These are phyloP conservation scores for Petunia hybrid DNA, from an alignment of 305 asterid species.

Conservation along the genomic window DNA sequence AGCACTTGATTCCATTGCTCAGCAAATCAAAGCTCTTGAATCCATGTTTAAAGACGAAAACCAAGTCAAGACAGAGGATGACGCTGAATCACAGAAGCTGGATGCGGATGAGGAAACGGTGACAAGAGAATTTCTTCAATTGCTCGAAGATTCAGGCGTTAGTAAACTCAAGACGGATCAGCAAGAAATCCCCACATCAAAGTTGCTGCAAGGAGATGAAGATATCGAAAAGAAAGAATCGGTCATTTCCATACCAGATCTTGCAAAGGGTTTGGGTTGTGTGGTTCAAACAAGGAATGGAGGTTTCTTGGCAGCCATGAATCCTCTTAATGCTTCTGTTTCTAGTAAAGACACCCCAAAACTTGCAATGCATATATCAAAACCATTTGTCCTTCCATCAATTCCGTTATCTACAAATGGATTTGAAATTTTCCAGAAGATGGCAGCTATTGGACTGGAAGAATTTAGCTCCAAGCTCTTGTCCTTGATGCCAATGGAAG, in stretches of 20 bases:
- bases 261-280: conserved; percentile 86
- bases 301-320: conserved; percentile 80
- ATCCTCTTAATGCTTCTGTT: conserved; percentile 61
- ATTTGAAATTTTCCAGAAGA: conserved; percentile 70
- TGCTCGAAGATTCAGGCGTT: conserved; percentile 67
- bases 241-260: conserved; percentile 64
- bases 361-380: conserved; percentile 87
- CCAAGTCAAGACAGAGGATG: conserved; percentile 39
- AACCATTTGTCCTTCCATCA: conserved; percentile 61
- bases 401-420: conserved; percentile 48
- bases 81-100: conserved; percentile 55
- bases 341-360: conserved; percentile 67
- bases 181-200: conserved; percentile 39
- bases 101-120: conserved; percentile 89
- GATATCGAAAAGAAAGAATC: conserved; percentile 45
- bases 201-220: conserved; percentile 38
- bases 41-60: conserved; percentile 70
- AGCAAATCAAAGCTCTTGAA: conserved; percentile 91
- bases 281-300: conserved; percentile 88
- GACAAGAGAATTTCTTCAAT: conserved; percentile 81
- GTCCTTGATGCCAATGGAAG: conserved; percentile 82
- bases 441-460: conserved; percentile 75
- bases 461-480: conserved; percentile 61
- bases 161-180: conserved; percentile 33
- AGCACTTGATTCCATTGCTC: conserved; percentile 86